Evolutionary conservation across 306 rosid species (phyloP), one percentile per base, ranked within the genome.

Genomic region (Cicer chorassanicum): DNA sequence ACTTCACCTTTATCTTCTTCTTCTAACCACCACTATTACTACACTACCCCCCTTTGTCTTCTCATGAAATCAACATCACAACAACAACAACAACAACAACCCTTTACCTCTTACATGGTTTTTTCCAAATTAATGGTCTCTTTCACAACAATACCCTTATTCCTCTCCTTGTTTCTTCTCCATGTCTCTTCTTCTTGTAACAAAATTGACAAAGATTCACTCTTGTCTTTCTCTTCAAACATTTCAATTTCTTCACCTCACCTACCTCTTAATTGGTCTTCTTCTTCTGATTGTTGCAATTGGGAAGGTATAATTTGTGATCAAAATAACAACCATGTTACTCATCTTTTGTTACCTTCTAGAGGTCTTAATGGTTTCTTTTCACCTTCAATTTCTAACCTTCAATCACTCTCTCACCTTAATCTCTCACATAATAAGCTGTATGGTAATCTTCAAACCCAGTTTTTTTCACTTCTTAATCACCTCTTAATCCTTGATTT

Each of bases 251-350:
- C 77, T 46, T 53, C 85, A 2, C 1, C 82, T 43, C 15, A 73
- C 59, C 54, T 45, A 40, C 57, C 85, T 21, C 89, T 90, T 67
- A 83, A 86, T 55, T 92, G 97, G 99, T 73, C 89, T 66, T 9
- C 44, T 61, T 78, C 96, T 6, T 8, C 21, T 41, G 97, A 92
- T 63, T 94, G 99, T 65, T 94, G 99, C 29, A 5, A 1, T 10
- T 94, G 99, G 99, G 92, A 88, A 72, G 96, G 99, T 11, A 65
- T 94, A 2, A 0, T 6, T 44, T 91, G 97, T 73, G 83, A 77
- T 77, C 82, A 77, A 66, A 73, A 61, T 15, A 75, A 80, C 59
- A 72, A 39, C 0, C 79, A 84, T 34, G 98, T 94, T 9, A 87
- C 81, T 10, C 77, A 50, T 9, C 77, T 94, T 5, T 44, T 5